These are phyloP conservation scores for Gracilariopsis chorda DNA, from an alignment of 23 red algal species.

Conservation along the genomic window DNA sequence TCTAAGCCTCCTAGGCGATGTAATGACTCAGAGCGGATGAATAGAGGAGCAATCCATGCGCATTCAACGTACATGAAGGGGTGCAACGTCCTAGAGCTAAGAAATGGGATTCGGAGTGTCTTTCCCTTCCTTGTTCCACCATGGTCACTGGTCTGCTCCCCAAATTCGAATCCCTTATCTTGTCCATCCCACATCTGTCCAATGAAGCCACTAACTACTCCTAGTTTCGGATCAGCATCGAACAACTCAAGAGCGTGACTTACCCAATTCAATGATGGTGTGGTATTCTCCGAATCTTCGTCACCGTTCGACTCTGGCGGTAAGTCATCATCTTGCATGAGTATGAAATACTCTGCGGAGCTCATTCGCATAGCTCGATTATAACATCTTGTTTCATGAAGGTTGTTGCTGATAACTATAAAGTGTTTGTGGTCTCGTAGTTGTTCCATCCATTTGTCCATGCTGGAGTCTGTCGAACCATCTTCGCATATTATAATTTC, in stretches of 20 bases:
- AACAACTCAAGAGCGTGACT: conserved; percentile 65
- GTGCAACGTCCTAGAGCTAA: conserved; percentile 45
- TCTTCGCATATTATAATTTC: conserved; percentile 80
- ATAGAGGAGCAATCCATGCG: conserved; percentile 75
- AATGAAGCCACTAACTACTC: conserved; percentile 61
- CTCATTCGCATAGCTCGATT: conserved; percentile 84
- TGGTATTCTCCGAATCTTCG: neutral
- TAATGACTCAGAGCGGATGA: conserved; percentile 56
- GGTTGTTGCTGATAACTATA: conserved; percentile 68
- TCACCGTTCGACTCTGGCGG: conserved; percentile 9
- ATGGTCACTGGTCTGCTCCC: conserved; percentile 68
- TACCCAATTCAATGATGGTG: conserved; percentile 51
- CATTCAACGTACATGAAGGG: conserved; percentile 84
- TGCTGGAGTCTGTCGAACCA: conserved; percentile 63
- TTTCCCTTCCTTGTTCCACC: conserved; percentile 68
- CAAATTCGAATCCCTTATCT: conserved; percentile 66
- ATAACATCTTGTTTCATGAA: conserved; percentile 73
- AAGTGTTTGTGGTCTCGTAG: conserved; percentile 65
- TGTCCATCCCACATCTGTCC: conserved; percentile 66
- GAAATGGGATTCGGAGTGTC: conserved; percentile 57
- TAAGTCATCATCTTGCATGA: conserved; percentile 73
- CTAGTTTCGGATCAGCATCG: conserved; percentile 65
- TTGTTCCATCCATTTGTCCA: conserved; percentile 64
- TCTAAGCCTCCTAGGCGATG: conserved; percentile 62
- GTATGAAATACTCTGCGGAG: conserved; percentile 63